Conservation (phyloP, 768 basidiomycete species). For the Pholiota microspora region DNA sequence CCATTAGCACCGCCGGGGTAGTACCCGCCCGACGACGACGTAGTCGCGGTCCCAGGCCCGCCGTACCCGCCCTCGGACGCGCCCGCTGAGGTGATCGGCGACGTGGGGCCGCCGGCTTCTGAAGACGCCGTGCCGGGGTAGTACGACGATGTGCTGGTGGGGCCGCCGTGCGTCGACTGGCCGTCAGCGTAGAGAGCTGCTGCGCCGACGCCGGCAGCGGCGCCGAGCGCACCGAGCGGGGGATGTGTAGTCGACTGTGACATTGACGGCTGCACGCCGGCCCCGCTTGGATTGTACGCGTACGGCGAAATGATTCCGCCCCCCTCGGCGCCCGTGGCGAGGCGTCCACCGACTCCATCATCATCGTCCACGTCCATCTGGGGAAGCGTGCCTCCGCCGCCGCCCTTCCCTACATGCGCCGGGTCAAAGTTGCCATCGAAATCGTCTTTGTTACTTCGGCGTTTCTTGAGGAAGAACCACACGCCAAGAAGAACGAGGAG, state of each 20-base stretch:
- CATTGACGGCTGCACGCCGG: slow-evolving; percentile 8
- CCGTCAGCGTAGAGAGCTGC: slow-evolving; percentile 1
- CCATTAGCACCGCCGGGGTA: slow-evolving; percentile 12
- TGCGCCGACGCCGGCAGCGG: slow-evolving; percentile 4
- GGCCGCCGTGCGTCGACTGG: neutral
- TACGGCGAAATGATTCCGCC: slow-evolving; percentile 26
- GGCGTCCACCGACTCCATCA: slow-evolving; percentile 26
- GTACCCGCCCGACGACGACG: slow-evolving; percentile 4
- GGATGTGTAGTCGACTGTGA: slow-evolving; percentile 3
- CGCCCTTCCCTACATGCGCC: slow-evolving; percentile 16
- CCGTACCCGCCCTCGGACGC: neutral
- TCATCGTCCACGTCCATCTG: slow-evolving; percentile 19
- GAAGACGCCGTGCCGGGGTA: slow-evolving; percentile 11
- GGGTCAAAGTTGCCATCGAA: slow-evolving; percentile 31
- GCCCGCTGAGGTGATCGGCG: neutral
- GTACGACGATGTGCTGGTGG: slow-evolving; percentile 4
- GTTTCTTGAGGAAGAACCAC: slow-evolving; percentile 18
- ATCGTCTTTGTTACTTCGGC: slow-evolving; percentile 20
- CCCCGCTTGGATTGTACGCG: slow-evolving; percentile 14
- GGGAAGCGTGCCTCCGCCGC: slow-evolving; percentile 16
- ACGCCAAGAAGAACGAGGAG: slow-evolving; percentile 14
- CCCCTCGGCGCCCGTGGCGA: slow-evolving; percentile 17
- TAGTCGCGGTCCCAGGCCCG: neutral
- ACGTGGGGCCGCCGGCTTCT: neutral
- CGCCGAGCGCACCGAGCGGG: slow-evolving; percentile 4